Percentiles rank a stretch among this genome's conserved stretches.
Evolutionary conservation across 441 rosid genomes (phyloP).

Genomic region (Arabidopsis hybrid): DNA sequence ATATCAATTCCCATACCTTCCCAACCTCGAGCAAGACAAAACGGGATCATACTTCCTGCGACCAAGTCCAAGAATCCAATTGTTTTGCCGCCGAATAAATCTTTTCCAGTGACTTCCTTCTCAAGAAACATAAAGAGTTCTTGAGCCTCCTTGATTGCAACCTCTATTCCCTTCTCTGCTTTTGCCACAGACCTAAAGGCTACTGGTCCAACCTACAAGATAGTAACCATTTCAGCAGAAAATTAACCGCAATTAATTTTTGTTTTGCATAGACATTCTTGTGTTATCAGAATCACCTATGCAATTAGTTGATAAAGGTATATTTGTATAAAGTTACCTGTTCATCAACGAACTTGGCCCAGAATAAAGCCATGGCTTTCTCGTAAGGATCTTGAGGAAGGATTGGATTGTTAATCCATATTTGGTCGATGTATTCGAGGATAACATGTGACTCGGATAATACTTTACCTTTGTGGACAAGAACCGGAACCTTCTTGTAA

Average conservation of each 20-base stretch:
- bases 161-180: slow-evolving; percentile 23
- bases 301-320: background rate
- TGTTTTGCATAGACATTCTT: no score
- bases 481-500: slow-evolving; percentile 52
- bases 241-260: background rate
- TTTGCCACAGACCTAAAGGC: background rate
- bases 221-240: background rate
- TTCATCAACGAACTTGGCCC: slow-evolving; percentile 49
- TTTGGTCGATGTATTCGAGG: slow-evolving; percentile 56
- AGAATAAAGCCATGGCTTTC: slow-evolving; percentile 46
- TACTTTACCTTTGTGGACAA: slow-evolving; percentile 49
- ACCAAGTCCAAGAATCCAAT: slow-evolving; percentile 51
- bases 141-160: slow-evolving; percentile 29
- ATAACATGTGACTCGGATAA: slow-evolving; percentile 48
- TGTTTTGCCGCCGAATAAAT: slow-evolving; percentile 47
- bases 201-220: slow-evolving; percentile 22
- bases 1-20: slow-evolving; percentile 32
- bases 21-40: slow-evolving; percentile 31
- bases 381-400: slow-evolving; percentile 48
- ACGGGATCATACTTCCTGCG: slow-evolving; percentile 26
- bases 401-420: slow-evolving; percentile 47
- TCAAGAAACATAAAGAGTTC: slow-evolving; percentile 25
- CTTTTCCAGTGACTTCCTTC: slow-evolving; percentile 47
- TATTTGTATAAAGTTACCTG: slow-evolving; percentile 28
- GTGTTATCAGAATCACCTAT: background rate